Percentiles rank a stretch among this genome's conserved stretches.
Evolutionary conservation across 768 basidiomycete species (phyloP).

Genomic region (Phanerochaete sordida): DNA sequence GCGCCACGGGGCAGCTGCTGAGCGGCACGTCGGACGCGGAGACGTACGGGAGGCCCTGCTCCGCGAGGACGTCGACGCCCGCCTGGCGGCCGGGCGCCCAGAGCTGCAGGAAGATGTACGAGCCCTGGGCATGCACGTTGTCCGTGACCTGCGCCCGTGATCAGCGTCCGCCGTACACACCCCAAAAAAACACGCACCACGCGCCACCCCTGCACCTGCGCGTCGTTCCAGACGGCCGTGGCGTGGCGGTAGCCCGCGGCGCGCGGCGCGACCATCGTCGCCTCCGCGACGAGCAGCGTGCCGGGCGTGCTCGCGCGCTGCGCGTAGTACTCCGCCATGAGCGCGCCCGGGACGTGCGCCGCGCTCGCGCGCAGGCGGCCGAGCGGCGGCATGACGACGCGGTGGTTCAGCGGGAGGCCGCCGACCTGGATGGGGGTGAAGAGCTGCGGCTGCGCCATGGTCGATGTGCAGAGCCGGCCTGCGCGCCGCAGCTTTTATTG

Average conservation of each 20-base stretch:
- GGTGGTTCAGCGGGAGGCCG: constrained; percentile 37
- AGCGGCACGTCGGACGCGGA: constrained; percentile 31
- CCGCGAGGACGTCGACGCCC: constrained; percentile 27
- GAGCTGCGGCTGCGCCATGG: constrained; percentile 23
- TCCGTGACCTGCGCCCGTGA: constrained; percentile 55
- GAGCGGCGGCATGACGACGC: constrained; percentile 51
- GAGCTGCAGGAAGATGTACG: constrained; percentile 51
- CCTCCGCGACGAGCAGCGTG: constrained; percentile 56
- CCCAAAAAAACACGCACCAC: neutral
- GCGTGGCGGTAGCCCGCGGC: constrained; percentile 48
- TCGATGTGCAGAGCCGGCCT: too few species aligned
- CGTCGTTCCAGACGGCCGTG: constrained; percentile 64
- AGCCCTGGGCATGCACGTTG: constrained; percentile 52
- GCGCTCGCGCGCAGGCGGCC: constrained; percentile 41
- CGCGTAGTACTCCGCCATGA: constrained; percentile 42
- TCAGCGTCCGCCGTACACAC: too few species aligned
- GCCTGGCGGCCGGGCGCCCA: constrained; percentile 54
- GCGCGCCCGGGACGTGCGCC: constrained; percentile 28
- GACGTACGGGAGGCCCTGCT: constrained; percentile 33
- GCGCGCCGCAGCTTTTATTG: too few species aligned
- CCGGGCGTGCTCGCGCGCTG: constrained; percentile 47
- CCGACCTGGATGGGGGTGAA: constrained; percentile 49
- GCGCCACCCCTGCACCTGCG: constrained; percentile 54
- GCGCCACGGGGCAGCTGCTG: neutral
- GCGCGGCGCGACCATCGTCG: constrained; percentile 44